Percentiles rank a stretch among this genome's conserved stretches.
Conservation (phyloP, 345 rosid species). For the Physaria fendleri region DNA sequence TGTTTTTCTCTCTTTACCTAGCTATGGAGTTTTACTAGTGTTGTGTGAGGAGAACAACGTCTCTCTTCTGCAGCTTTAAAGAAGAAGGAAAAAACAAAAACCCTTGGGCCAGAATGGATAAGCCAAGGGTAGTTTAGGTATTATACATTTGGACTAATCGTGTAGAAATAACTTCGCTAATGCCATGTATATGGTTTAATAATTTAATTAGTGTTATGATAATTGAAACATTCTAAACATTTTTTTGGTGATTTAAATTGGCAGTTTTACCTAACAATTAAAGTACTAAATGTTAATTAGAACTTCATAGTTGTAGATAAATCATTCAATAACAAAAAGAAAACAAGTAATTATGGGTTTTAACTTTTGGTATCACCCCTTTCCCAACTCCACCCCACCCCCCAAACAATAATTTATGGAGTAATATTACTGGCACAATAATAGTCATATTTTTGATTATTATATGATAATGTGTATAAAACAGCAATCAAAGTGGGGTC, state of each 20-base stretch:
- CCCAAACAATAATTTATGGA: not conserved
- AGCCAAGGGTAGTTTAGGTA: constrained; percentile 45
- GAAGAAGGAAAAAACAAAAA: not conserved
- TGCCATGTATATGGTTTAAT: not conserved
- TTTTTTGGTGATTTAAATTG: constrained; percentile 17
- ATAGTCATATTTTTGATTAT: not conserved
- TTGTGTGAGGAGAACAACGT: constrained; percentile 15
- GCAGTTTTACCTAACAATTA: not conserved
- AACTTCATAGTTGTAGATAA: constrained; percentile 3
- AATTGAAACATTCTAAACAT: constrained; percentile 4
- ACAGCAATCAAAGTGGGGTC: constrained; percentile 11
- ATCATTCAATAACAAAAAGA: not conserved
- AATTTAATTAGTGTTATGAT: not conserved
- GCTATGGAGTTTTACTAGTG: constrained; percentile 1
- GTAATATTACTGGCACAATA: constrained; percentile 1
- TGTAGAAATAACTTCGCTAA: not conserved
- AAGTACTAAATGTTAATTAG: not conserved
- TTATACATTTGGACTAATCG: not conserved
- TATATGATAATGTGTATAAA: constrained; percentile 12
- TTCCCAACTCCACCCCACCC: too few relatives aligned
- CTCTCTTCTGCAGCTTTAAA: constrained; percentile 26
- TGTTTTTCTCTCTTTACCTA: not conserved
- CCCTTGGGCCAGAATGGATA: constrained; percentile 26
- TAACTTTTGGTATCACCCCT: not conserved
- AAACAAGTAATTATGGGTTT: too few relatives aligned